A percentile compares a stretch with the other conserved stretches of the same genome.
These are phyloP conservation scores for Penicillium thymicola DNA, from an alignment of 2,329 filamentous ascomycete species.

Conservation along the genomic window DNA sequence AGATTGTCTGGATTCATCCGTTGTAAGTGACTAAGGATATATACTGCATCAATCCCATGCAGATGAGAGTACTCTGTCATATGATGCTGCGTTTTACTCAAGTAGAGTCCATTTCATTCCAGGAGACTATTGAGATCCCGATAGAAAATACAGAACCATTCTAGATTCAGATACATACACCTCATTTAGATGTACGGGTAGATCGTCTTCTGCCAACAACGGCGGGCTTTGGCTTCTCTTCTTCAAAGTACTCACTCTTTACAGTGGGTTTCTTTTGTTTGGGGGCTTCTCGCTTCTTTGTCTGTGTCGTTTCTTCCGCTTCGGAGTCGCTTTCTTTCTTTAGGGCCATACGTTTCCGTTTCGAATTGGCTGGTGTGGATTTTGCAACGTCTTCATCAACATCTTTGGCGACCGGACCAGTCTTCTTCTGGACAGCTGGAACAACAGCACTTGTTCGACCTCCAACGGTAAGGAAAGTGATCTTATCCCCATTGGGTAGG, in stretches of 20 bases:
- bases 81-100: background rate
- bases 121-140: background rate
- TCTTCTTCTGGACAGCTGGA: conserved; percentile 82
- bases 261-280: conserved; percentile 19
- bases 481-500: conserved; percentile 79
- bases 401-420: conserved; percentile 56
- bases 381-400: conserved; percentile 31
- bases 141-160: background rate
- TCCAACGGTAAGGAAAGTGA: conserved; percentile 83
- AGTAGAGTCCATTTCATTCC: background rate
- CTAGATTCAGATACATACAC: background rate
- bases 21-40: background rate
- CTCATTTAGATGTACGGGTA: conserved; percentile 18
- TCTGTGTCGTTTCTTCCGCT: conserved; percentile 19
- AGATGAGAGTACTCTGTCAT: background rate
- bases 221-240: conserved; percentile 13
- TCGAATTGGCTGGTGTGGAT: conserved; percentile 22
- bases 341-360: conserved; percentile 32
- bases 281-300: conserved; percentile 27
- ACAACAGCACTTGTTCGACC: conserved; percentile 89
- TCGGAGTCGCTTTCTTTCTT: conserved; percentile 31
- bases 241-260: conserved; percentile 25
- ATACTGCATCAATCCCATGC: background rate
- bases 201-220: conserved; percentile 29
- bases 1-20: background rate